Conservation (phyloP, 2,329 filamentous ascomycete species). For the Didymella segeticola region DNA sequence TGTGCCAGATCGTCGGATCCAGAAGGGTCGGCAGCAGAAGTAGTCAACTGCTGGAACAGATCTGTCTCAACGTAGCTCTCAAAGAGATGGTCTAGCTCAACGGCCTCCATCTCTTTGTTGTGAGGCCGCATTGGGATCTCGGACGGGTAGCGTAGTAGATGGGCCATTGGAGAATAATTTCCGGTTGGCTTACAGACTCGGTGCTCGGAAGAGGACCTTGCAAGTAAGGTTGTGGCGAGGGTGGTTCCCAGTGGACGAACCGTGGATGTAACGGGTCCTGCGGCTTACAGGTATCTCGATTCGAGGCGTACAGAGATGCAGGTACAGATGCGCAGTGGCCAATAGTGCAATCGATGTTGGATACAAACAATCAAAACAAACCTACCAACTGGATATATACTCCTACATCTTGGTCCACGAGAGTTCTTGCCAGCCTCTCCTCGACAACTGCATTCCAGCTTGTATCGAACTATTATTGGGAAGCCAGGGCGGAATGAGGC, state of each 20-base stretch:
- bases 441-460: constrained; percentile 40
- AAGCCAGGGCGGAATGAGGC: constrained; percentile 42
- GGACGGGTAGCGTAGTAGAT: constrained; percentile 33
- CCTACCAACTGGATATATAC: constrained; percentile 48
- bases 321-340: constrained; percentile 34
- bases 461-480: constrained; percentile 44
- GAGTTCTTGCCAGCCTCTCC: constrained; percentile 45
- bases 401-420: constrained; percentile 26
- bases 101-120: constrained; percentile 61
- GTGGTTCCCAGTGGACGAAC: constrained; percentile 18
- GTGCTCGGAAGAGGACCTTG: constrained; percentile 24
- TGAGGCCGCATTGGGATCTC: constrained; percentile 53
- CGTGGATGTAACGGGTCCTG: constrained; percentile 28
- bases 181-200: constrained; percentile 31
- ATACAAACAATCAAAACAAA: constrained; percentile 45
- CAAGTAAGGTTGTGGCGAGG: constrained; percentile 18
- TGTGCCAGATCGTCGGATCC: constrained; percentile 59
- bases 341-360: constrained; percentile 33
- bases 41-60: constrained; percentile 55
- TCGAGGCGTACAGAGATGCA: constrained; percentile 28
- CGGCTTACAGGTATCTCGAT: constrained; percentile 32
- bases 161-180: constrained; percentile 39
- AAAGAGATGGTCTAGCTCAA: constrained; percentile 68
- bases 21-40: constrained; percentile 56
- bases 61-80: constrained; percentile 68